A percentile compares a stretch with the other conserved stretches of the same genome.
These are phyloP conservation scores for Dendryphion nanum DNA, from an alignment of 2,329 filamentous ascomycete genomes.

Conservation along the genomic window DNA sequence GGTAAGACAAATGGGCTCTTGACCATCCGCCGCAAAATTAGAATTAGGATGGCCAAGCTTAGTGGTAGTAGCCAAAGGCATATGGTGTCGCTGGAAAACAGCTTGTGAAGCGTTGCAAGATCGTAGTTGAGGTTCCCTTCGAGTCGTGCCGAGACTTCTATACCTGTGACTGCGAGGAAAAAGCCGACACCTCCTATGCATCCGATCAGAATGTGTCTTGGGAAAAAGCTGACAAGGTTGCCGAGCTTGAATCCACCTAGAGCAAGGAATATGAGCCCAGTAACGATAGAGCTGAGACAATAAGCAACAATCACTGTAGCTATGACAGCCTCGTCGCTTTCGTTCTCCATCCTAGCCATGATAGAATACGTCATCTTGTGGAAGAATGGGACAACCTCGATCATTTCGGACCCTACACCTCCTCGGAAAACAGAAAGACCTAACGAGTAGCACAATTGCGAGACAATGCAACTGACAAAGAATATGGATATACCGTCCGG, in stretches of 20 bases:
- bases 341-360: constrained; percentile 71
- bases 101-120: constrained; percentile 69
- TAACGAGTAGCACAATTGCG: constrained; percentile 83
- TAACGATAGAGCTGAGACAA: constrained; percentile 85
- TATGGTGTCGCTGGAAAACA: constrained; percentile 72
- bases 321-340: constrained; percentile 80
- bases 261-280: constrained; percentile 84
- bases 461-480: constrained; percentile 94
- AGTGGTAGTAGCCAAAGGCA: constrained; percentile 83
- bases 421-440: constrained; percentile 86
- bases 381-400: constrained; percentile 98
- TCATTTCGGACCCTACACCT: constrained; percentile 93
- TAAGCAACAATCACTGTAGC: constrained; percentile 94
- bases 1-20: constrained; percentile 84
- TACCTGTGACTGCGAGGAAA: constrained; percentile 86
- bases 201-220: constrained; percentile 90
- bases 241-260: constrained; percentile 87
- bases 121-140: constrained; percentile 84
- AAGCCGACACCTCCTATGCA: constrained; percentile 97
- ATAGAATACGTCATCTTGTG: constrained; percentile 97
- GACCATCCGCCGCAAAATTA: constrained; percentile 72
- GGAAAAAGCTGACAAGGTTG: constrained; percentile 94
- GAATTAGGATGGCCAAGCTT: constrained; percentile 70
- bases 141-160: constrained; percentile 88
- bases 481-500: constrained; percentile 97